Conservation (phyloP, 1,139 yeast species). For the Hyphopichia burtonii region DNA sequence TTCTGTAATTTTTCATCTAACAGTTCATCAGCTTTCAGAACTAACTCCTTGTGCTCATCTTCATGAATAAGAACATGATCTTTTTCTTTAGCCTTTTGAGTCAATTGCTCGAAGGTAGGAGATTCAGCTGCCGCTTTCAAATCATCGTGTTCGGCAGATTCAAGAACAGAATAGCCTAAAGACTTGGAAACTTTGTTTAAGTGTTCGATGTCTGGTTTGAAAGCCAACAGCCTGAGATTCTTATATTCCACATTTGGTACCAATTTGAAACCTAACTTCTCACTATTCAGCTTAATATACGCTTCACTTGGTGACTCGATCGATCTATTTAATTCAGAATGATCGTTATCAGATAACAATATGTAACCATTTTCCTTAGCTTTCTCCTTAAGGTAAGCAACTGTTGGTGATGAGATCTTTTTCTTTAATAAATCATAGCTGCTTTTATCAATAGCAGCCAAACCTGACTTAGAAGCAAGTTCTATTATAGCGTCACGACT, state of each 20-base stretch:
- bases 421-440: slow-evolving; percentile 7
- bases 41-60: slow-evolving; percentile 20
- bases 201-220: slow-evolving; percentile 14
- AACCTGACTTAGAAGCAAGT: slow-evolving; percentile 16
- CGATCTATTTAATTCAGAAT: neutral
- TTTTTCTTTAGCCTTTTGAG: slow-evolving; percentile 2
- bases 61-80: slow-evolving; percentile 13
- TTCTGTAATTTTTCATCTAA: slow-evolving; percentile 25
- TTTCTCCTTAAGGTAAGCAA: slow-evolving; percentile 19
- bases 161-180: slow-evolving; percentile 12
- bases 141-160: slow-evolving; percentile 1
- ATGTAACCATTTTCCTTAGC: slow-evolving; percentile 7
- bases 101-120: slow-evolving; percentile 5
- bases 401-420: slow-evolving; percentile 15
- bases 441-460: slow-evolving; percentile 6
- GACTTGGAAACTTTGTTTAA: slow-evolving; percentile 9
- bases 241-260: slow-evolving; percentile 19
- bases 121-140: slow-evolving; percentile 3
- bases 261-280: slow-evolving; percentile 3
- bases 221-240: slow-evolving; percentile 7
- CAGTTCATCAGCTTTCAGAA: slow-evolving; percentile 13
- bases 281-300: slow-evolving; percentile 3
- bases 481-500: slow-evolving; percentile 11
- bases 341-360: slow-evolving; percentile 5
- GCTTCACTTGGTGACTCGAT: slow-evolving; percentile 3